Evolutionary conservation across 257 asterid genomes (phyloP), one percentile per base, ranked within the genome.

Genomic region (Henckelia pumila): DNA sequence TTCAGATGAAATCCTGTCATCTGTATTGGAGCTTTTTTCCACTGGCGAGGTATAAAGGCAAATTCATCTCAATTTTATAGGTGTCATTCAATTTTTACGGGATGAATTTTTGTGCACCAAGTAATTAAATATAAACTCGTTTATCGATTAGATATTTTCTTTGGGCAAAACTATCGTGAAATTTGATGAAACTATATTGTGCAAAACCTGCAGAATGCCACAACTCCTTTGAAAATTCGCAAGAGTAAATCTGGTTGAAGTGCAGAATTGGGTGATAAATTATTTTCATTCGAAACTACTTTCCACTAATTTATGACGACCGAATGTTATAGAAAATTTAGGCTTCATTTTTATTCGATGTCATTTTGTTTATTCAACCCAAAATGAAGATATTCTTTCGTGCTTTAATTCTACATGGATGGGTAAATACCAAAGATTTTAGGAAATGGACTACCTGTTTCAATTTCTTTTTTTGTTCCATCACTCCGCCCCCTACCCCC

Each of bases 21-120:
- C 97, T 70, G 84, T 91, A 58, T 77, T 91, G 81, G 99, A 94
- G 84, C 96, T 89, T 59, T 94, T 94, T 81, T 86, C 96, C 76
- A 86, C 88, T 75, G 82, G 95, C 53, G 97, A 91, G 99, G 99
- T 94, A 88, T 72, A 79, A 52, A 60, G 56, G 62, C 63, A 32
- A 55, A 23, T 59, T 59, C 44, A 24, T 28, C 28, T 68, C 50
- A 70, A n/a, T n/a, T n/a, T 71, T 32, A 52, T 59, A 24, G 66
- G 55, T 66, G 75, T 56, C 23, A 21, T 62, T 67, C 32, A 24
- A 29, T 61, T 69, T 11, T 40, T 40, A 40, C 13, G 6, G n/a
- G 50, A 40, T 1, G 50, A 40, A 11, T 11, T 13, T 40, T 40
- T 0, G 50, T 40, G 50, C 50, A 40, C 6, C 13, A 2, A 13